Conservation (phyloP, 306 rosid species). For the Quercus ilex region DNA sequence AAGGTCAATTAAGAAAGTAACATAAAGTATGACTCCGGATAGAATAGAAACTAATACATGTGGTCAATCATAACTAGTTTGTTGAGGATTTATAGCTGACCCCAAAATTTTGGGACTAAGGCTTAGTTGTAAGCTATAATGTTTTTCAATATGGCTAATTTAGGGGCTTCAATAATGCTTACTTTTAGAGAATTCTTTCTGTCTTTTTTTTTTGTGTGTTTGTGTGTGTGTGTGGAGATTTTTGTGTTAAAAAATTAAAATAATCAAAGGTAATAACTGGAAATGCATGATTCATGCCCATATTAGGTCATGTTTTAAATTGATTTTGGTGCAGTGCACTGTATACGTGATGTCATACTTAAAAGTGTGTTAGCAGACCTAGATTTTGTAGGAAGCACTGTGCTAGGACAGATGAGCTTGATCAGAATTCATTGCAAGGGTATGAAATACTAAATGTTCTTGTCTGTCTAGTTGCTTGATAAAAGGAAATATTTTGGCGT, state of each 20-base stretch:
- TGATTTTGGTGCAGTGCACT: not conserved
- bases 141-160: not conserved
- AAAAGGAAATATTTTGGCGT: not conserved
- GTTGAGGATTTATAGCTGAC: too few relatives aligned
- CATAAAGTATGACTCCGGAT: too few relatives aligned
- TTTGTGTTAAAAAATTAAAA: not conserved
- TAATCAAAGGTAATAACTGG: not conserved
- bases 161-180: not conserved
- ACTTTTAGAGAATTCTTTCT: not conserved
- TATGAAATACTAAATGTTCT: not conserved
- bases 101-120: too few relatives aligned
- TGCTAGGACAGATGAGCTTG: not conserved
- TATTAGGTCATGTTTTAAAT: not conserved
- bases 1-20: too few relatives aligned
- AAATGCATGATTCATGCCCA: not conserved
- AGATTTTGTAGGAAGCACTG: not conserved
- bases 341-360: not conserved
- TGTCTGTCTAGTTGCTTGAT: not conserved
- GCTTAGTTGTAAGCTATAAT: not conserved
- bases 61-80: too few relatives aligned
- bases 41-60: too few relatives aligned
- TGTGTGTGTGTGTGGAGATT: not conserved
- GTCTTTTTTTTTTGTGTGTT: not conserved
- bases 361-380: not conserved
- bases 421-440: not conserved